Percentiles rank a stretch among this genome's conserved stretches.
phyloP scores from a whole-genome alignment of 129 eudicot genomes.

The Oenanthe sinensis region DNA sequence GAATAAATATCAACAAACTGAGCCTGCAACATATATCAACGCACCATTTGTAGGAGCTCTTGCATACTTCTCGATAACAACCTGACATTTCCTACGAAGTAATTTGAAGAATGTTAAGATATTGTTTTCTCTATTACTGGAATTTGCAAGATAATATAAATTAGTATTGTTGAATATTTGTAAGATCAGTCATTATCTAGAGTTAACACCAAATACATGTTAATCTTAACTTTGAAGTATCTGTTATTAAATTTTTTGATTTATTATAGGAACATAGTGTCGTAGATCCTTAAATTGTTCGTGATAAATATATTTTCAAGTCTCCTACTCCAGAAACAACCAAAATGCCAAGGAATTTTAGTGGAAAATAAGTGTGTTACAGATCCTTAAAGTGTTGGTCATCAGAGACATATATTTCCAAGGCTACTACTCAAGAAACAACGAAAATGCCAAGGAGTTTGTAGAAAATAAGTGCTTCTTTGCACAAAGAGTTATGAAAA shows the following conservation, averaged over 20 bases:
- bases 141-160: background rate
- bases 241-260: background rate
- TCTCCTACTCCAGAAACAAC: background rate
- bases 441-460: background rate
- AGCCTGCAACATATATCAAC: constrained; percentile 90
- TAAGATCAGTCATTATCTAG: background rate
- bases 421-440: background rate
- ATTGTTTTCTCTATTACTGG: background rate
- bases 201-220: background rate
- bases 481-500: too few relatives aligned
- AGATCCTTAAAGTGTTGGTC: too few relatives aligned
- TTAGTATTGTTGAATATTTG: background rate
- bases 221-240: too few relatives aligned
- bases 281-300: background rate
- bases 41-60: constrained; percentile 85
- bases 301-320: background rate
- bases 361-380: too few relatives aligned
- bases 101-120: background rate
- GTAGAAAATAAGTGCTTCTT: too few relatives aligned
- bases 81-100: background rate
- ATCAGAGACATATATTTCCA: too few relatives aligned
- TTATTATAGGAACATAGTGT: background rate
- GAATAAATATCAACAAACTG: constrained; percentile 67
- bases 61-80: constrained; percentile 58
- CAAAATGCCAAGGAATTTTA: background rate